These are phyloP conservation scores for Cladorrhinum samala DNA, from an alignment of 495 filamentous ascomycete genomes.

Conservation along the genomic window DNA sequence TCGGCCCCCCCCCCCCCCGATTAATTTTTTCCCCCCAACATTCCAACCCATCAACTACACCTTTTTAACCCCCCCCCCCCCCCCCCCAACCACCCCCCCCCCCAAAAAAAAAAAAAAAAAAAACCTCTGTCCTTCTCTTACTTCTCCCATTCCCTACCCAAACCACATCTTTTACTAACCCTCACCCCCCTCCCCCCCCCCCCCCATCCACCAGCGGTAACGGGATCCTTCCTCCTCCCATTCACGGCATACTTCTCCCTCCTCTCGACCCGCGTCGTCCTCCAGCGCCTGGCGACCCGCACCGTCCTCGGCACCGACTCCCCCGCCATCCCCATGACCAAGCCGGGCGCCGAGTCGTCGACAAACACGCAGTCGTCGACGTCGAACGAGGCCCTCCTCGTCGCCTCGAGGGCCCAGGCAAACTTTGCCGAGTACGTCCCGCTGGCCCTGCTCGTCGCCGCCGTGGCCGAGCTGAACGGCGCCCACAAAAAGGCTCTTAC, in stretches of 20 bases:
- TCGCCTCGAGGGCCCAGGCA: constrained; percentile 29
- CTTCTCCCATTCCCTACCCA: too few relatives aligned
- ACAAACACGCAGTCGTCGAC: constrained; percentile 21
- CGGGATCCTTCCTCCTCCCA: constrained; percentile 39
- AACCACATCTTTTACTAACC: not conserved
- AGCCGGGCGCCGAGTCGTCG: not conserved
- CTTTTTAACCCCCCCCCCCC: not conserved
- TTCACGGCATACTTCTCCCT: constrained; percentile 41
- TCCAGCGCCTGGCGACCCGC: constrained; percentile 29
- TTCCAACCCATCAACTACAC: too few relatives aligned
- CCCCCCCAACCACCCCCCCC: too few relatives aligned
- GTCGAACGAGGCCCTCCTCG: constrained; percentile 23
- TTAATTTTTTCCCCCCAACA: too few relatives aligned
- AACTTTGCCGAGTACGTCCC: constrained; percentile 45
- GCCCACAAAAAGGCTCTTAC: constrained; percentile 32
- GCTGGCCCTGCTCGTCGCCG: constrained; percentile 12
- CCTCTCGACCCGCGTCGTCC: constrained; percentile 36
- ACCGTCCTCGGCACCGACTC: constrained; percentile 29
- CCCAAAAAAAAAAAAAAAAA: too few relatives aligned
- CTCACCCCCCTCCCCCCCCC: not conserved
- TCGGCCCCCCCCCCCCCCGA: too few relatives aligned
- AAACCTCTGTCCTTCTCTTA: too few relatives aligned
- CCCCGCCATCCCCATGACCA: constrained; percentile 2
- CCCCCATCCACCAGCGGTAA: constrained; percentile 26
- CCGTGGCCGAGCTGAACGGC: constrained; percentile 40